Evolutionary conservation across 2,329 filamentous ascomycete species (phyloP), one percentile per base, ranked within the genome.

Genomic region (Venturia asperata): DNA sequence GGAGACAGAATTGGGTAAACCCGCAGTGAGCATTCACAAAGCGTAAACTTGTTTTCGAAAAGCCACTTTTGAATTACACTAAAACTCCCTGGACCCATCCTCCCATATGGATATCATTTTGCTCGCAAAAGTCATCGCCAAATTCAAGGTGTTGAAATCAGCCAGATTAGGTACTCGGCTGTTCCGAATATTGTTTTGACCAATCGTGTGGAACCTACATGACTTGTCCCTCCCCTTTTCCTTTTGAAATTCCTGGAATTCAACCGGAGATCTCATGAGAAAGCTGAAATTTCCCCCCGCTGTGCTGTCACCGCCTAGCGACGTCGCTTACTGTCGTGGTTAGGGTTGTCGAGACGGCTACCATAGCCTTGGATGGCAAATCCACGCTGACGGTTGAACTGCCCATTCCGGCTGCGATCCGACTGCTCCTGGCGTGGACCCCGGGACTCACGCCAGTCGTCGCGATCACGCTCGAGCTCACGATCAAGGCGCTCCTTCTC

Each of bases 301-400:
- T 19, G 15, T 3, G 11, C n/a, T 34, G 49, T 58, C 27, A 37
- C 15, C 17, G 19, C 15, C 15, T 37, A 37, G 30, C 52, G 52
- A n/a, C 52, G 52, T 58, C 52, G 52, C 52, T 58, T 52, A 17
- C 17, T 52, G 47, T 52, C 47, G 24, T 52, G 47, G 47, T 10
- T 37, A 58, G 52, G 52, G 19, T 58, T 39, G 52, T 58, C 52
- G 52, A 58, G 52, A n/a, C 52, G 52, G 30, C 15, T 37, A 58
- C 17, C 30, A 37, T 37, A n/a, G 13, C 52, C 30, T 56, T 56
- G 52, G 52, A 37, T 30, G 6, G 15, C 27, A 21, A 56, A 56
- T 7, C 17, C 30, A 4, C 52, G 52, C 52, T 58, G 52, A 9
- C 27, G 27, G 21, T 37, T 37, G 30, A 58, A 19, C 19, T 52